Conservation (phyloP, 2,329 filamentous ascomycete species). For the Apiospora arundinis region DNA sequence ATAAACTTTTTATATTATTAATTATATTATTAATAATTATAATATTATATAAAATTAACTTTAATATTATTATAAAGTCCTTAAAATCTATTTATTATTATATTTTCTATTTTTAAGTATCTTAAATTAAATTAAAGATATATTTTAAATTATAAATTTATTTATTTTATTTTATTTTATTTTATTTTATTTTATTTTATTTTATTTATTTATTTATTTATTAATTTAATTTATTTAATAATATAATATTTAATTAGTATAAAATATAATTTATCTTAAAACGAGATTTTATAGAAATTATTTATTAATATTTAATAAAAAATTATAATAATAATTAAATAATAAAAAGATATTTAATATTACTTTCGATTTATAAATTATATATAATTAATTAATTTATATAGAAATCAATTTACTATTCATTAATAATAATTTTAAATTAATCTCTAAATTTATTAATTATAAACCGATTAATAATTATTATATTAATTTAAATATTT, state of each 20-base stretch:
- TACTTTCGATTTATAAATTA: not conserved
- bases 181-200: no score
- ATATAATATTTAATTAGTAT: not conserved
- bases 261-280: not conserved
- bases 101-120: not conserved
- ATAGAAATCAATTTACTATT: not conserved
- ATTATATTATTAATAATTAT: no score
- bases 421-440: constrained; percentile 29
- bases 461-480: constrained; percentile 28
- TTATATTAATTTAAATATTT: constrained; percentile 14
- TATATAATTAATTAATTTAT: constrained; percentile 29
- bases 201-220: not conserved
- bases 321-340: no score
- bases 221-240: not conserved
- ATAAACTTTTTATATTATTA: no score
- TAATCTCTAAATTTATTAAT: constrained; percentile 33
- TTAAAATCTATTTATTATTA: not conserved
- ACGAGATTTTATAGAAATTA: no score
- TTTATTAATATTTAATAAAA: not conserved
- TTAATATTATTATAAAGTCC: no score
- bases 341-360: not conserved
- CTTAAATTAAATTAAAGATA: not conserved
- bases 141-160: not conserved
- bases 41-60: no score
- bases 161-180: not conserved